Percentiles rank a stretch among this genome's conserved stretches.
phyloP scores from a whole-genome alignment of 495 filamentous ascomycete genomes.

The Paragyromitra xinjiangensis region DNA sequence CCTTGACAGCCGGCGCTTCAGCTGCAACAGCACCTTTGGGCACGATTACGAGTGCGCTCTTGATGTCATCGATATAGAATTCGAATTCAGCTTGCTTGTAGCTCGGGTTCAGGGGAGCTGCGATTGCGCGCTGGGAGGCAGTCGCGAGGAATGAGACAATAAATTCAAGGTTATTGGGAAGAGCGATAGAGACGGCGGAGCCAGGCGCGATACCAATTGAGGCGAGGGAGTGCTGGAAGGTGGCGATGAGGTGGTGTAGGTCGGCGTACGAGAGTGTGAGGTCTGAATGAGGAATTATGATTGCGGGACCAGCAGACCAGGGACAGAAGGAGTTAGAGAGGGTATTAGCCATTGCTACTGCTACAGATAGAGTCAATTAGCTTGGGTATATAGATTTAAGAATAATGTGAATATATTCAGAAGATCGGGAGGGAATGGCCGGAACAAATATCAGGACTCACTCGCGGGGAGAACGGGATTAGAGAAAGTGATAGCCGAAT shows the following conservation, averaged over 20 bases:
- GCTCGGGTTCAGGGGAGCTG: slow-evolving; percentile 80
- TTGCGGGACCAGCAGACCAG: slow-evolving; percentile 63
- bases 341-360: slow-evolving; percentile 60
- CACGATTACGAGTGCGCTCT: slow-evolving; percentile 75
- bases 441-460: slow-evolving; percentile 9
- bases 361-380: neutral
- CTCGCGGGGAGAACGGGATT: slow-evolving; percentile 44
- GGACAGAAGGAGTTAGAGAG: slow-evolving; percentile 62
- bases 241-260: slow-evolving; percentile 68
- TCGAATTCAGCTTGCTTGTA: slow-evolving; percentile 90
- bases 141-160: slow-evolving; percentile 81
- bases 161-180: slow-evolving; percentile 82
- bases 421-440: neutral
- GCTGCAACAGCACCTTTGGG: slow-evolving; percentile 71
- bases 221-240: slow-evolving; percentile 77
- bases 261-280: slow-evolving; percentile 71
- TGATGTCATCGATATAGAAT: slow-evolving; percentile 87
- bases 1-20: slow-evolving; percentile 73
- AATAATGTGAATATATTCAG: neutral
- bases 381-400: neutral
- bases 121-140: slow-evolving; percentile 78
- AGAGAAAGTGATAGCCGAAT: slow-evolving; percentile 23
- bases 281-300: slow-evolving; percentile 73
- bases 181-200: slow-evolving; percentile 76
- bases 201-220: slow-evolving; percentile 70